A percentile compares a stretch with the other conserved stretches of the same genome.
These are phyloP conservation scores for Hyphopichia khmerensis DNA, from an alignment of 1,139 yeast genomes.

Conservation along the genomic window DNA sequence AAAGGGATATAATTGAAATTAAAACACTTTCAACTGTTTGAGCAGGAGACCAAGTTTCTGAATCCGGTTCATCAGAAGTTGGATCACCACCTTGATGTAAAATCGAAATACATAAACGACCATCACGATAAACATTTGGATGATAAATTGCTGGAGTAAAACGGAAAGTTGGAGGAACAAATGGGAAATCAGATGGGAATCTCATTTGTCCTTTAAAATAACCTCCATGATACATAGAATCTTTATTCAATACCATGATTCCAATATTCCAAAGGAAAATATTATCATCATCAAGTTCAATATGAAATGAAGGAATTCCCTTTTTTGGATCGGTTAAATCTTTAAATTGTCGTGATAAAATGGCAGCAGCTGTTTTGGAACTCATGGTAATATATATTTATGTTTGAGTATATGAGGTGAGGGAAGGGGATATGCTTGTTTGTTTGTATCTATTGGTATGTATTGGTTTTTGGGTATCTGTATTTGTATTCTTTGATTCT, in stretches of 20 bases:
- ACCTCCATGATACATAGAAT: slow-evolving; percentile 94
- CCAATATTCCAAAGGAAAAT: slow-evolving; percentile 93
- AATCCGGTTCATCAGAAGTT: slow-evolving; percentile 86
- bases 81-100: slow-evolving; percentile 89
- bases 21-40: slow-evolving; percentile 92
- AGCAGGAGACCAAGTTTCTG: slow-evolving; percentile 95
- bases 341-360: slow-evolving; percentile 88
- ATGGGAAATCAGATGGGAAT: slow-evolving; percentile 90
- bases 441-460: no score
- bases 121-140: slow-evolving; percentile 93
- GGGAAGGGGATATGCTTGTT: no score
- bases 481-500: no score
- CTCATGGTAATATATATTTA: slow-evolving; percentile 30
- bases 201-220: slow-evolving; percentile 92
- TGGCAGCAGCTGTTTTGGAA: slow-evolving; percentile 64
- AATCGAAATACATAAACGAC: slow-evolving; percentile 88
- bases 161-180: slow-evolving; percentile 85
- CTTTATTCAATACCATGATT: slow-evolving; percentile 86
- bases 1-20: slow-evolving; percentile 81
- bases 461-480: no score
- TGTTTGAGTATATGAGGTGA: no score
- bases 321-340: slow-evolving; percentile 92
- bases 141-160: slow-evolving; percentile 95
- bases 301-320: slow-evolving; percentile 88
- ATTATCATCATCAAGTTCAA: slow-evolving; percentile 84